These are phyloP conservation scores for Microbotryum silenes-acaulis DNA, from an alignment of 1,284 basidiomycete genomes.

Conservation along the genomic window DNA sequence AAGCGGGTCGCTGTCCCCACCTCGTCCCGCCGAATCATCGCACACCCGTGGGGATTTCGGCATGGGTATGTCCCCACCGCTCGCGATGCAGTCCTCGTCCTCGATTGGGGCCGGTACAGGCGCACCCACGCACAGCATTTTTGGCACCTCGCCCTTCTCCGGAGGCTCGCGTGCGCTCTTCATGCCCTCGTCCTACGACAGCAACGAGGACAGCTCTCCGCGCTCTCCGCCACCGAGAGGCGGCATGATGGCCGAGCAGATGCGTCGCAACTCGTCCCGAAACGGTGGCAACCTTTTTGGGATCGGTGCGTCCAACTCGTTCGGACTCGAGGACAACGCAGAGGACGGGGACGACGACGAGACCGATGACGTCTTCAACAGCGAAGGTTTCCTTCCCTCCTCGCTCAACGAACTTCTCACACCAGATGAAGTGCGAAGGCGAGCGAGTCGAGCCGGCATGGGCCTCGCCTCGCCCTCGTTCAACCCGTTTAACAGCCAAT, in stretches of 20 bases:
- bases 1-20: slow-evolving; percentile 29
- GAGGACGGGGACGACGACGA: slow-evolving; percentile 61
- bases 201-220: slow-evolving; percentile 25
- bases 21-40: slow-evolving; percentile 7
- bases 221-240: slow-evolving; percentile 20
- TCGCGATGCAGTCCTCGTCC: slow-evolving; percentile 2
- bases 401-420: slow-evolving; percentile 79
- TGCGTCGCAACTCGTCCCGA: slow-evolving; percentile 7
- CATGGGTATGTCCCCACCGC: slow-evolving; percentile 6
- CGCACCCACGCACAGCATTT: slow-evolving; percentile 52
- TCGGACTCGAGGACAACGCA: slow-evolving; percentile 46
- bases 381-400: slow-evolving; percentile 75
- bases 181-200: slow-evolving; percentile 39
- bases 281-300: neutral
- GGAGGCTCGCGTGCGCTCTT: slow-evolving; percentile 52
- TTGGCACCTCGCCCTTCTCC: slow-evolving; percentile 48
- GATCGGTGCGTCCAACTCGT: slow-evolving; percentile 12
- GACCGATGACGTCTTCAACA: slow-evolving; percentile 16
- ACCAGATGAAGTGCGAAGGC: slow-evolving; percentile 66
- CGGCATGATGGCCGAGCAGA: slow-evolving; percentile 2
- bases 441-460: slow-evolving; percentile 54
- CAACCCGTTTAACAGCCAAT: slow-evolving; percentile 14
- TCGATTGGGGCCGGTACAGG: neutral
- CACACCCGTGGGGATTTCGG: neutral
- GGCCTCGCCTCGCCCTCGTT: neutral